phyloP scores from a whole-genome alignment of 192 early-diverging fungal genomes.

The Phlyctochytrium planicorne region DNA sequence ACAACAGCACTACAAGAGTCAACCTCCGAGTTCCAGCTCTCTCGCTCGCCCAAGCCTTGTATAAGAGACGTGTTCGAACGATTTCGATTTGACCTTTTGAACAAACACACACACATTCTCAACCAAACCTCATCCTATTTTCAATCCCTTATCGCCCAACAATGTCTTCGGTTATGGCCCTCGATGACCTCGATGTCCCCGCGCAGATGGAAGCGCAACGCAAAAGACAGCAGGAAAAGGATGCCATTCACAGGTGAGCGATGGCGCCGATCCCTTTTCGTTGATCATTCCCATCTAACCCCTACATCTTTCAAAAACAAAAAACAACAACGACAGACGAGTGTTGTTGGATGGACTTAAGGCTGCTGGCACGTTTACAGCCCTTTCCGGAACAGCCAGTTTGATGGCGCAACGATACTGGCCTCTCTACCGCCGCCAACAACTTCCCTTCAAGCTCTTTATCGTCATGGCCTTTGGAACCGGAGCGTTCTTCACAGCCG shows the following conservation, averaged over 20 bases:
- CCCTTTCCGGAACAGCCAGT: conserved; percentile 1
- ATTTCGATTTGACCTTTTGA: too few relatives aligned
- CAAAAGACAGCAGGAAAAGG: not conserved
- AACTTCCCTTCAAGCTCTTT: conserved; percentile 26
- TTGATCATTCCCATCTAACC: too few relatives aligned
- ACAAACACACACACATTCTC: too few relatives aligned
- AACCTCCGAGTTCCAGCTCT: too few relatives aligned
- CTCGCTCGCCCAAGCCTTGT: too few relatives aligned
- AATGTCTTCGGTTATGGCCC: not conserved
- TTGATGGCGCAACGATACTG: conserved; percentile 11
- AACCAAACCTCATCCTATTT: conserved; percentile 11
- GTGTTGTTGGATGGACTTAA: conserved; percentile 17
- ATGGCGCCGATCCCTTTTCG: not conserved
- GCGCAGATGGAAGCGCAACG: conserved; percentile 1
- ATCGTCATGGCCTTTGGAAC: conserved; percentile 21
- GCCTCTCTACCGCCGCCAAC: conserved; percentile 20
- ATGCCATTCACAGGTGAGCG: not conserved
- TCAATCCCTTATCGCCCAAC: not conserved
- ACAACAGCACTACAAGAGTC: too few relatives aligned
- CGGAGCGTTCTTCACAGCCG: conserved; percentile 32
- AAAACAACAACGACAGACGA: not conserved
- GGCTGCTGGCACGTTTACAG: conserved; percentile 1
- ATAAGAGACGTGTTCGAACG: too few relatives aligned
- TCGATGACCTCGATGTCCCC: not conserved
- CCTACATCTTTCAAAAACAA: too few relatives aligned